These are phyloP conservation scores for Mercurialis annua DNA, from an alignment of 345 rosid genomes.

Conservation along the genomic window DNA sequence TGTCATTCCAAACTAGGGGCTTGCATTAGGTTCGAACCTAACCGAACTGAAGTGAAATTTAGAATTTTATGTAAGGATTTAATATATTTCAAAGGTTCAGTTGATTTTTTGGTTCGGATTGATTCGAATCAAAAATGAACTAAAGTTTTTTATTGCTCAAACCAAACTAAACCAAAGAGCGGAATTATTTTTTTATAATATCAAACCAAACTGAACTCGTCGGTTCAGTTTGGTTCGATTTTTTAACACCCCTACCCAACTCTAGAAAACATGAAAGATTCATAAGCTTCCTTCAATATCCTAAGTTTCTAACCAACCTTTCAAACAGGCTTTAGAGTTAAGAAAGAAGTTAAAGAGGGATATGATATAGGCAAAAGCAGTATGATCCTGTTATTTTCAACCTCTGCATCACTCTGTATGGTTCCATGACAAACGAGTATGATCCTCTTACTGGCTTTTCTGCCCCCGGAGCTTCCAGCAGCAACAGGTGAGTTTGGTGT, in stretches of 20 bases:
- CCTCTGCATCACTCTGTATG: conserved; percentile 49
- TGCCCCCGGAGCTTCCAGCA: conserved; percentile 62
- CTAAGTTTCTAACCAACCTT: not conserved
- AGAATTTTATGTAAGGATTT: too few species aligned
- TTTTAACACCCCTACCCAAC: too few species aligned
- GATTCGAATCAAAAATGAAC: too few species aligned
- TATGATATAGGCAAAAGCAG: not conserved
- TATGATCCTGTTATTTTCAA: conserved; percentile 16
- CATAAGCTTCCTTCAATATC: not conserved
- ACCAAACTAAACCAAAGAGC: too few species aligned
- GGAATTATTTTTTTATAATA: too few species aligned
- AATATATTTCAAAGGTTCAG: too few species aligned
- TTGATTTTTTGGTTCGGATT: too few species aligned
- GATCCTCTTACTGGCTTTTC: conserved; percentile 66
- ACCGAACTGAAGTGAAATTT: conserved; percentile 2
- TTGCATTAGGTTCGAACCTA: too few species aligned
- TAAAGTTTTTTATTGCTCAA: too few species aligned
- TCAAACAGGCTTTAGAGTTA: not conserved
- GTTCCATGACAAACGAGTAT: conserved; percentile 79
- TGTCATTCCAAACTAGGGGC: not conserved
- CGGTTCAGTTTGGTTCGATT: too few species aligned
- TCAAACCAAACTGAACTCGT: too few species aligned
- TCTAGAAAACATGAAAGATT: not conserved
- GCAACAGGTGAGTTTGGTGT: conserved; percentile 84
- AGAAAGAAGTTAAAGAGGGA: conserved; percentile 4